A percentile compares a stretch with the other conserved stretches of the same genome.
These are phyloP conservation scores for Phytophthora cajani DNA, from an alignment of 352 stramenopile species.

Conservation along the genomic window DNA sequence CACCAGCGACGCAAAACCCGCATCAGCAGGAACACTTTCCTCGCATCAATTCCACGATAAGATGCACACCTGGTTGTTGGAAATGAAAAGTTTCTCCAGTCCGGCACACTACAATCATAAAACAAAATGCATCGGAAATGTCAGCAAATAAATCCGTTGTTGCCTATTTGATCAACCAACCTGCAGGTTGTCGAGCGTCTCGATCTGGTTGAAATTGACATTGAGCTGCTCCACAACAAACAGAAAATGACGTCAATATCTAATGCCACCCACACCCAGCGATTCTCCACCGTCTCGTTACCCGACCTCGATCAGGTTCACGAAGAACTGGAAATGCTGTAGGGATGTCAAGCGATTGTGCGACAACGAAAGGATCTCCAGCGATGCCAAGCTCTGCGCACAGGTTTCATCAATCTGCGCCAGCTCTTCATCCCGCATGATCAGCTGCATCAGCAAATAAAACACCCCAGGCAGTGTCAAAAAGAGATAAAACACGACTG, in stretches of 20 bases:
- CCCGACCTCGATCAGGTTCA: conserved; percentile 75
- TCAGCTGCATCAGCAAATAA: conserved; percentile 47
- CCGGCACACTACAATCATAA: conserved; percentile 41
- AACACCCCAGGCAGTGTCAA: neutral
- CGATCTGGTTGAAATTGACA: conserved; percentile 73
- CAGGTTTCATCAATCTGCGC: conserved; percentile 55
- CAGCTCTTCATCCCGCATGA: conserved; percentile 73
- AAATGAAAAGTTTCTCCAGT: conserved; percentile 71
- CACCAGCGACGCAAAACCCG: neutral
- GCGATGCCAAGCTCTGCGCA: conserved; percentile 56
- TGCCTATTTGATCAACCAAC: conserved; percentile 9
- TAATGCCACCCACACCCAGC: neutral
- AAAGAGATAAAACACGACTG: neutral
- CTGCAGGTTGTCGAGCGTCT: conserved; percentile 56
- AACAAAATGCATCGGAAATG: too few species aligned
- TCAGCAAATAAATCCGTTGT: too few species aligned
- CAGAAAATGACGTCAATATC: neutral
- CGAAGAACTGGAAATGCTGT: conserved; percentile 69
- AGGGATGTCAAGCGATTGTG: conserved; percentile 76
- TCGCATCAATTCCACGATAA: neutral
- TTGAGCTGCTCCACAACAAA: conserved; percentile 51
- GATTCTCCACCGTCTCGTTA: neutral
- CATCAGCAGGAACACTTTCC: neutral
- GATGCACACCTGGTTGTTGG: conserved; percentile 57
- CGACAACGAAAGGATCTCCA: conserved; percentile 85